These are phyloP conservation scores for Scutellaria minor DNA, from an alignment of 257 asterid genomes.

Conservation along the genomic window DNA sequence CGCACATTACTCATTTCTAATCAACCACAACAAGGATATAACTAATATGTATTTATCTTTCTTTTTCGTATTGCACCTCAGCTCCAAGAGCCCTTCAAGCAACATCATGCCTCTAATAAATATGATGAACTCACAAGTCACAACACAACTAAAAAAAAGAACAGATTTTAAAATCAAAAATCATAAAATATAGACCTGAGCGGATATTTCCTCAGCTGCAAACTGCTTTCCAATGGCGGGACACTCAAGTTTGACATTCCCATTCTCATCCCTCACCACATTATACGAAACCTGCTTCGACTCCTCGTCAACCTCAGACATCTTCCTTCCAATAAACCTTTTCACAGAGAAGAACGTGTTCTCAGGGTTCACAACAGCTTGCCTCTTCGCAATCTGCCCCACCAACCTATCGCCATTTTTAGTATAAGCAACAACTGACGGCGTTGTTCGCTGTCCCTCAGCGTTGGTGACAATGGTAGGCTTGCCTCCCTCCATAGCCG, in stretches of 20 bases:
- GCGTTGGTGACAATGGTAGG: conserved; percentile 83
- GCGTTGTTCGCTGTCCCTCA: conserved; percentile 87
- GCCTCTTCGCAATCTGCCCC: conserved; percentile 86
- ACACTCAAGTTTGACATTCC: conserved; percentile 85
- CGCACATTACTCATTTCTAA: too few species aligned
- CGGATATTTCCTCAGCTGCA: conserved; percentile 91
- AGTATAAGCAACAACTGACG: conserved; percentile 84
- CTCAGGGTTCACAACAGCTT: conserved; percentile 85
- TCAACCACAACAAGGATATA: too few species aligned
- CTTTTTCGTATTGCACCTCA: too few species aligned
- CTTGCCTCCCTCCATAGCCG: conserved; percentile 93
- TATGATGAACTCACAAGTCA: too few species aligned
- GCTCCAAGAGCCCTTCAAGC: too few species aligned
- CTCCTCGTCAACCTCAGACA: conserved; percentile 85
- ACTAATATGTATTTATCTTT: too few species aligned
- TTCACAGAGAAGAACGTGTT: conserved; percentile 82
- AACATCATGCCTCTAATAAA: too few species aligned
- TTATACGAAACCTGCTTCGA: conserved; percentile 82
- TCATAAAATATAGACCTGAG: conserved; percentile 54
- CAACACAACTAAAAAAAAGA: too few species aligned
- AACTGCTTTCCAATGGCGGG: conserved; percentile 83
- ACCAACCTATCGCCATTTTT: conserved; percentile 80
- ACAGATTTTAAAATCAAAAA: background rate
- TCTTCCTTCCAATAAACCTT: conserved; percentile 85
- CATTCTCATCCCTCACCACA: conserved; percentile 82